These are phyloP conservation scores for Candida golubevii DNA, from an alignment of 805 yeast species.

Conservation along the genomic window DNA sequence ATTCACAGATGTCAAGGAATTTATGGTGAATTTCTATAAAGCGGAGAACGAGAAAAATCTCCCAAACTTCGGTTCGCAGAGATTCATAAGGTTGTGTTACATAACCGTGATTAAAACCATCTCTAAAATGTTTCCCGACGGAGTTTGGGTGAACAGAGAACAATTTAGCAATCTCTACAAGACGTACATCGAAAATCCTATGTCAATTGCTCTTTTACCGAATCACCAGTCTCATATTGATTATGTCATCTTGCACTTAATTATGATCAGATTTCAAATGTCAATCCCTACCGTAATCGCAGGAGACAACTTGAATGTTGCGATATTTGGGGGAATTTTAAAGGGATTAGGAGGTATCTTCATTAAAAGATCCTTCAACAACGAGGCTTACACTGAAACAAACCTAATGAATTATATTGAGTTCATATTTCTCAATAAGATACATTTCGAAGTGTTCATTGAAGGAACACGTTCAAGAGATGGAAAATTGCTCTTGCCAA, in stretches of 20 bases:
- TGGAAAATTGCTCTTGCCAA: conserved; percentile 60
- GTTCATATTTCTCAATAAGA: conserved; percentile 44
- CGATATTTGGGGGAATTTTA: conserved; percentile 48
- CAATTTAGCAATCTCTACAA: conserved; percentile 29
- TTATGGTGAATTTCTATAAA: conserved; percentile 36
- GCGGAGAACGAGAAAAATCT: conserved; percentile 33
- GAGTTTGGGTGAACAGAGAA: conserved; percentile 34
- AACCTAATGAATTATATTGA: conserved; percentile 47
- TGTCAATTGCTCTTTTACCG: conserved; percentile 49
- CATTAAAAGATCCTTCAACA: conserved; percentile 48
- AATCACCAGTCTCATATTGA: conserved; percentile 62
- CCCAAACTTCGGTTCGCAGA: conserved; percentile 27
- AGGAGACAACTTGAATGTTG: conserved; percentile 62
- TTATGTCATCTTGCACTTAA: conserved; percentile 53
- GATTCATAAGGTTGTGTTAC: conserved; percentile 33
- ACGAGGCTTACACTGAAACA: conserved; percentile 42
- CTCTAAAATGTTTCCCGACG: conserved; percentile 38
- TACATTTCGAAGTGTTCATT: conserved; percentile 55
- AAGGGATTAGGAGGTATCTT: conserved; percentile 53
- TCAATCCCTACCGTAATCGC: conserved; percentile 57
- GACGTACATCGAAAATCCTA: conserved; percentile 34
- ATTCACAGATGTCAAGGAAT: conserved; percentile 33
- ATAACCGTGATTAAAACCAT: conserved; percentile 33
- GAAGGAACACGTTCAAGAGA: conserved; percentile 67
- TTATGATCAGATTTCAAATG: conserved; percentile 49